A percentile compares a stretch with the other conserved stretches of the same genome.
These are phyloP conservation scores for Pisolithus tinctorius DNA, from an alignment of 768 basidiomycete species.

Conservation along the genomic window DNA sequence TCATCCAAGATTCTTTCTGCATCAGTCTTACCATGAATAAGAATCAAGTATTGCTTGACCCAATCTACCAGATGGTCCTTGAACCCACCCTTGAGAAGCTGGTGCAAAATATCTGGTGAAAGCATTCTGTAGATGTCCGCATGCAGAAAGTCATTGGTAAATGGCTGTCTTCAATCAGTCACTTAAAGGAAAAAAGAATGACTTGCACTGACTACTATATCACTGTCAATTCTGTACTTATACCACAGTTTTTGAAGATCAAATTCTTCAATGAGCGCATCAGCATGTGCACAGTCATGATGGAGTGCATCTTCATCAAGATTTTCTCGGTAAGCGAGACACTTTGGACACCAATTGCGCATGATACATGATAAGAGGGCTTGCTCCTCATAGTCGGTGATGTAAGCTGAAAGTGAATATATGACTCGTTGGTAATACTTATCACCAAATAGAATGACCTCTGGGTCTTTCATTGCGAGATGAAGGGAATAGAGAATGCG, in stretches of 20 bases:
- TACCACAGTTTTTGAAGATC: constrained; percentile 16
- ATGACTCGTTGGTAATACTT: constrained; percentile 11
- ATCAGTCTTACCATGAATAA: too few relatives aligned
- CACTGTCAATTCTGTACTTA: constrained; percentile 1
- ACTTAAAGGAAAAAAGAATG: background rate
- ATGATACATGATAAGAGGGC: constrained; percentile 11
- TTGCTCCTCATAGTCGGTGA: constrained; percentile 17
- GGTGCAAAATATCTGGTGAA: constrained; percentile 40
- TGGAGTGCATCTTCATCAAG: background rate
- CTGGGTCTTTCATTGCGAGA: constrained; percentile 9
- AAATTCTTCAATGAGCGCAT: constrained; percentile 7
- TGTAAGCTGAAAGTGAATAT: constrained; percentile 16
- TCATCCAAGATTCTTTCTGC: too few relatives aligned
- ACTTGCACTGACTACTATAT: background rate
- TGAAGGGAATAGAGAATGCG: constrained; percentile 9
- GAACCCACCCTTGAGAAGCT: constrained; percentile 40
- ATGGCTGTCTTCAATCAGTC: background rate
- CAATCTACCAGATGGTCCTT: constrained; percentile 36
- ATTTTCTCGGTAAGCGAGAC: background rate
- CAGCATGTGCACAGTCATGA: constrained; percentile 13
- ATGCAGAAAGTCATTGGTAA: background rate
- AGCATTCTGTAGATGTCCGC: constrained; percentile 31
- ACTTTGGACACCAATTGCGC: constrained; percentile 13
- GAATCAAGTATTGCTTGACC: constrained; percentile 3
- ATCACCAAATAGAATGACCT: constrained; percentile 10